A percentile compares a stretch with the other conserved stretches of the same genome.
phyloP scores from a whole-genome alignment of 768 basidiomycete genomes.

The Xerocomus brunneocitrinus region DNA sequence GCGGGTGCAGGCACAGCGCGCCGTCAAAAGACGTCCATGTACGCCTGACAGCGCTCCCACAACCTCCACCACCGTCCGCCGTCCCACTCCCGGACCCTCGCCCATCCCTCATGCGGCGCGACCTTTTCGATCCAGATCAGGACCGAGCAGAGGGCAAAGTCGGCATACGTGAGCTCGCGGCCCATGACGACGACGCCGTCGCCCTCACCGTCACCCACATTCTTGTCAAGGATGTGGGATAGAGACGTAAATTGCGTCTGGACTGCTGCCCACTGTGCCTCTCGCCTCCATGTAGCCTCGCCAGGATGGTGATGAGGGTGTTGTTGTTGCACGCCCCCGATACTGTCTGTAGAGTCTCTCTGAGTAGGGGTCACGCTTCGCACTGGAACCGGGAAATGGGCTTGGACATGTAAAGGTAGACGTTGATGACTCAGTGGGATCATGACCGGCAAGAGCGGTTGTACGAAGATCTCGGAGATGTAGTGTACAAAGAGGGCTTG shows the following conservation, averaged over 20 bases:
- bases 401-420: constrained; percentile 51
- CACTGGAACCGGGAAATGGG: constrained; percentile 39
- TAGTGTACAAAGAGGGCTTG: constrained; percentile 69
- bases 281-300: constrained; percentile 37
- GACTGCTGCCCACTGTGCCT: constrained; percentile 61
- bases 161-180: constrained; percentile 62
- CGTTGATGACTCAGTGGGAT: constrained; percentile 62
- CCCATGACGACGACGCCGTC: constrained; percentile 64
- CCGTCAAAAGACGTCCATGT: constrained; percentile 61
- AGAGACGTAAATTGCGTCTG: constrained; percentile 66
- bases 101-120: constrained; percentile 72
- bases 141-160: constrained; percentile 68
- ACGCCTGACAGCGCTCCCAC: constrained; percentile 56
- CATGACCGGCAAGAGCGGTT: constrained; percentile 66
- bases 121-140: constrained; percentile 73
- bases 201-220: constrained; percentile 56
- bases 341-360: not conserved
- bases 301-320: not conserved
- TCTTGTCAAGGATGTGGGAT: constrained; percentile 64
- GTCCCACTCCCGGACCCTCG: constrained; percentile 64
- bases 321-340: not conserved
- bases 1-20: not conserved
- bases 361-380: constrained; percentile 13
- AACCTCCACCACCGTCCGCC: constrained; percentile 62
- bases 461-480: constrained; percentile 59